A percentile compares a stretch with the other conserved stretches of the same genome.
These are phyloP conservation scores for Cladosporium velox DNA, from an alignment of 2,329 filamentous ascomycete genomes.

Conservation along the genomic window DNA sequence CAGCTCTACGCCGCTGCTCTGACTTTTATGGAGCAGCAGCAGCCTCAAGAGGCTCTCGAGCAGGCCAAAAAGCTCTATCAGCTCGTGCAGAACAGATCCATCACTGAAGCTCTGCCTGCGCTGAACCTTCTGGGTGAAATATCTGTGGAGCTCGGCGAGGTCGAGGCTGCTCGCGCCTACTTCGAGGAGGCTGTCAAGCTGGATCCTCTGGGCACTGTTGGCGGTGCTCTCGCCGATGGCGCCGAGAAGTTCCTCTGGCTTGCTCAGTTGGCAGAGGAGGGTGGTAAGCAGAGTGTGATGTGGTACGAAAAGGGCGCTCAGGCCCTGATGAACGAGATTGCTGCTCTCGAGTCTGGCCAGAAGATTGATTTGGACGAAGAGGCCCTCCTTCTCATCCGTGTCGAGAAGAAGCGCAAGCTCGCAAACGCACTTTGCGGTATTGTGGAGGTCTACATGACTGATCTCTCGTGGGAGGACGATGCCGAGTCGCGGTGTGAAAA, in stretches of 20 bases:
- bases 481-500: constrained; percentile 86
- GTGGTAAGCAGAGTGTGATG: constrained; percentile 59
- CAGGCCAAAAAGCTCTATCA: constrained; percentile 57
- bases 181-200: constrained; percentile 74
- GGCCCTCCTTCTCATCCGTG: constrained; percentile 45
- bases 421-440: constrained; percentile 92
- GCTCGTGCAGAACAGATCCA: constrained; percentile 43
- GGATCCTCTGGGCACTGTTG: constrained; percentile 71
- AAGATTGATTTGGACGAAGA: constrained; percentile 37
- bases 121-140: constrained; percentile 80
- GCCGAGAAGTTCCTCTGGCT: constrained; percentile 94
- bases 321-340: constrained; percentile 71
- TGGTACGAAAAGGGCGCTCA: constrained; percentile 70
- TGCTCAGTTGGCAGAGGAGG: constrained; percentile 76
- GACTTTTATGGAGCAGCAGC: constrained; percentile 58
- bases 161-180: constrained; percentile 69
- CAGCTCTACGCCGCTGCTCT: constrained; percentile 60
- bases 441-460: constrained; percentile 98
- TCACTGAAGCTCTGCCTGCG: constrained; percentile 58
- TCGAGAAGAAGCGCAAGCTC: constrained; percentile 78
- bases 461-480: constrained; percentile 74
- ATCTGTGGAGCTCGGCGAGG: constrained; percentile 77
- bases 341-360: constrained; percentile 57
- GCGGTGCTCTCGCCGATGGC: constrained; percentile 74
- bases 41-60: constrained; percentile 59